Base-by-base conservation (phyloP, 768 basidiomycete genomes). In the Hemileccinum rubropunctum region DNA sequence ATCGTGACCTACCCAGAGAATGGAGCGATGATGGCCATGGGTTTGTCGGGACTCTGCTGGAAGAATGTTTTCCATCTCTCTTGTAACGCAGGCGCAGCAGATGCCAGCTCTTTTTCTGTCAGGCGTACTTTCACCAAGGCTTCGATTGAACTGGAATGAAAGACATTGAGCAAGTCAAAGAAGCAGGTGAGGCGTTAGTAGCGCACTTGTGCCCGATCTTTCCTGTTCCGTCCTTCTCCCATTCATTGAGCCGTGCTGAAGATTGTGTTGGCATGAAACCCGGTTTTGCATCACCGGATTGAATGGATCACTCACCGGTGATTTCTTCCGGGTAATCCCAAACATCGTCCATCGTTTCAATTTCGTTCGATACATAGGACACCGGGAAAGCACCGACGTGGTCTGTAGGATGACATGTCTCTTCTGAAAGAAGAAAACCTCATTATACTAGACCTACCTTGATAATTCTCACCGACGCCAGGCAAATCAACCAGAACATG, bases 381-480 rank as follows among this genome's bases (percentile, higher is more conserved):
- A 30, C 30, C 20, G 45, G 37, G 12, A 58, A 52, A 6, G 55
- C 20, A 11, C 56, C 52, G 20, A 59, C 56, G 47, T 71, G 68
- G 70, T 75, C 51, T 72, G 34, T 4, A 28, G 18, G 28, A 26
- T 6, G 27, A 13, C 1, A 7, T 8, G 1, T 26, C 10, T 26
- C 21, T 7, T 13, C 6, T 30, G 17, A 33, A n/a, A 30, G 4
- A 6, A 34, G 34, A 2, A 8, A 1, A 6, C 3, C 1, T 5
- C 2, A 3, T 4, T 3, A 1, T 3, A 20, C 0, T 0, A 17
- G 15, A 56, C 65, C 34, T 45, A 78, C 81, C 82, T 55, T 76
- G 73, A 45, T 79, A 81, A 54, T 88, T 79, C 60, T 86, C 83
- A 11, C 90, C 89, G 0, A 94, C 89, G 7, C 84, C 86, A 5